A percentile compares a stretch with the other conserved stretches of the same genome.
phyloP scores from a whole-genome alignment of 768 basidiomycete species.

The Mycena maculata region DNA sequence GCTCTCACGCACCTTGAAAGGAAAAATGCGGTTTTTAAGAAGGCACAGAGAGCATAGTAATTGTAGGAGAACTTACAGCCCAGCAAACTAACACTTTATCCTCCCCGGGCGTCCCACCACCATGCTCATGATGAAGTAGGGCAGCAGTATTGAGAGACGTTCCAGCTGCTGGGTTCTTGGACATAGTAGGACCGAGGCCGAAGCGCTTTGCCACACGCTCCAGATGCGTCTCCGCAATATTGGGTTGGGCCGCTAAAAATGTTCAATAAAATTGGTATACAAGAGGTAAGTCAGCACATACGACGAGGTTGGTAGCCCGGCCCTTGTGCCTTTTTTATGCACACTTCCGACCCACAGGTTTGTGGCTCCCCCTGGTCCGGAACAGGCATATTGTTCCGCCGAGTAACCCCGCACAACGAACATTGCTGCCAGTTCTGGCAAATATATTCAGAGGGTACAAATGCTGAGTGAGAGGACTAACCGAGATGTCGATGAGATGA shows the following conservation, averaged over 20 bases:
- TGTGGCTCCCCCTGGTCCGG: neutral
- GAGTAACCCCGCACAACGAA: constrained; percentile 7
- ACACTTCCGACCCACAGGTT: neutral
- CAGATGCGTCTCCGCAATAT: neutral
- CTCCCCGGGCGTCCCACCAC: neutral
- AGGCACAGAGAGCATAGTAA: neutral
- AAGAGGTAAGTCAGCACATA: neutral
- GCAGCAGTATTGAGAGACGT: neutral
- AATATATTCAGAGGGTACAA: neutral
- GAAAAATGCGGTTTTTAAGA: neutral
- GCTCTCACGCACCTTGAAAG: neutral
- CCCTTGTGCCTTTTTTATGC: neutral
- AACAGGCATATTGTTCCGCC: constrained; percentile 4
- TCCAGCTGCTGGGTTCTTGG: neutral
- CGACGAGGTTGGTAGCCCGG: neutral
- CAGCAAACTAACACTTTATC: neutral
- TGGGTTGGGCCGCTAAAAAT: neutral
- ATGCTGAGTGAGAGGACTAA: neutral
- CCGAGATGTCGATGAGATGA: neutral
- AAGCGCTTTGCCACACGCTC: neutral
- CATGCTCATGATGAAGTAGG: neutral
- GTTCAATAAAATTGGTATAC: neutral
- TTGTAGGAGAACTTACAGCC: neutral
- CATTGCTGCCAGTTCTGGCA: constrained; percentile 14
- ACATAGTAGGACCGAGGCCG: neutral